Percentiles rank a stretch among this genome's conserved stretches.
Conservation (phyloP, 2,329 filamentous ascomycete species). For the Cladosporium sp. region DNA sequence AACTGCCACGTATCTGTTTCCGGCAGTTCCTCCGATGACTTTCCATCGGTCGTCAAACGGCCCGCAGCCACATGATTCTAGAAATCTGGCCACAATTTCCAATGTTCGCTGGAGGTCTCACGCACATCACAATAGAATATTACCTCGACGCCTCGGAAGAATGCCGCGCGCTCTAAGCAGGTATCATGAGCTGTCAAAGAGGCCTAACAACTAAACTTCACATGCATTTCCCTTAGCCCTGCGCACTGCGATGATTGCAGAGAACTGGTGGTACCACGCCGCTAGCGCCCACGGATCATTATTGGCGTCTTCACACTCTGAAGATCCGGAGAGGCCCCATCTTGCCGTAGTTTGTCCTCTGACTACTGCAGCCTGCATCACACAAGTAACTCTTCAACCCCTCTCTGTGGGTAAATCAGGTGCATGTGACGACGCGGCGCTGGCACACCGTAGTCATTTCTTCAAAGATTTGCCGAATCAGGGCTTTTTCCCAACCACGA, state of each 20-base stretch:
- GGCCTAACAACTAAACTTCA: background rate
- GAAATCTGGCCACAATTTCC: background rate
- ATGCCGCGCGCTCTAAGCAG: background rate
- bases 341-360: constrained; percentile 3
- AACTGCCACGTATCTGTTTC: background rate
- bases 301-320: constrained; percentile 13
- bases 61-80: constrained; percentile 15
- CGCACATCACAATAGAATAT: background rate
- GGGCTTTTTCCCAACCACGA: background rate
- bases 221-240: background rate
- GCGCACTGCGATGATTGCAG: background rate
- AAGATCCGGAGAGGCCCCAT: constrained; percentile 18
- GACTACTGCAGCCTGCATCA: constrained; percentile 17
- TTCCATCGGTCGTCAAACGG: constrained; percentile 1
- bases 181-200: background rate
- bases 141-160: background rate
- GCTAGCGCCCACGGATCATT: background rate
- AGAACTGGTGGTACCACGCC: background rate
- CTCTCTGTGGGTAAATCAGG: background rate
- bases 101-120: background rate
- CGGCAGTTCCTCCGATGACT: constrained; percentile 9
- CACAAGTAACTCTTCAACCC: background rate
- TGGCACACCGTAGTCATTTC: background rate
- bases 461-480: background rate
- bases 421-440: background rate